phyloP scores from a whole-genome alignment of 495 filamentous ascomycete genomes.

The Aspergillus sclerotiicarbonarius region DNA sequence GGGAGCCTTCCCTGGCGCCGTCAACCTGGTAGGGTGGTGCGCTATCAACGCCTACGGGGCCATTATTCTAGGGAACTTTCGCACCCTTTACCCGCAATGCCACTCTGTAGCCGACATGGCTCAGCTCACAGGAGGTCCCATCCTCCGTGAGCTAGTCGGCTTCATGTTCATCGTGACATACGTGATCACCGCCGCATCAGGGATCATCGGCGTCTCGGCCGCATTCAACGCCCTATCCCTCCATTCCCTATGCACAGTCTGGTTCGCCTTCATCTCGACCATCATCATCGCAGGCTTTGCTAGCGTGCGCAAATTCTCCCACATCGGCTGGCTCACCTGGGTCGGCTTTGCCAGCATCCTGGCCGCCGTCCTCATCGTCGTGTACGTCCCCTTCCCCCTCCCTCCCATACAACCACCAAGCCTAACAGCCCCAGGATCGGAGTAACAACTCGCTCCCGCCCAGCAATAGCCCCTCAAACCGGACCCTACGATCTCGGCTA shows the following conservation, averaged over 20 bases:
- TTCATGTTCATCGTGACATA: slow-evolving; percentile 47
- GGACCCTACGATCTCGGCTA: slow-evolving; percentile 49
- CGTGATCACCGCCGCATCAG: slow-evolving; percentile 46
- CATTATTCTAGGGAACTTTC: slow-evolving; percentile 39
- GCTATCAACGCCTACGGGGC: slow-evolving; percentile 57
- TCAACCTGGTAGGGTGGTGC: slow-evolving; percentile 59
- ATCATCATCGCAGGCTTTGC: slow-evolving; percentile 61
- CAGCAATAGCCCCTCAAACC: slow-evolving; percentile 35
- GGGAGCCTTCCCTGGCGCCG: slow-evolving; percentile 57
- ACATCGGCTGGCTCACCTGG: slow-evolving; percentile 48
- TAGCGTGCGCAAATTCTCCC: slow-evolving; percentile 38
- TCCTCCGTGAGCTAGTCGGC: slow-evolving; percentile 44
- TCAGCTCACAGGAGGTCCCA: slow-evolving; percentile 57
- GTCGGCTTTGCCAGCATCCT: slow-evolving; percentile 45
- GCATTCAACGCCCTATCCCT: slow-evolving; percentile 50
- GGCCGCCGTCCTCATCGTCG: slow-evolving; percentile 49
- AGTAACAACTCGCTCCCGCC: slow-evolving; percentile 40
- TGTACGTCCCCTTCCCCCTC: slow-evolving; percentile 26
- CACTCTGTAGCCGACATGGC: slow-evolving; percentile 66
- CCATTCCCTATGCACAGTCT: slow-evolving; percentile 49
- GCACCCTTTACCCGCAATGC: slow-evolving; percentile 37
- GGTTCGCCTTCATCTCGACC: slow-evolving; percentile 46
- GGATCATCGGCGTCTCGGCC: slow-evolving; percentile 50
- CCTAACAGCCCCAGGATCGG: slow-evolving; percentile 27
- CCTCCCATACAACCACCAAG: not conserved